phyloP scores from a whole-genome alignment of 257 asterid genomes.

The Petunia axillaris region DNA sequence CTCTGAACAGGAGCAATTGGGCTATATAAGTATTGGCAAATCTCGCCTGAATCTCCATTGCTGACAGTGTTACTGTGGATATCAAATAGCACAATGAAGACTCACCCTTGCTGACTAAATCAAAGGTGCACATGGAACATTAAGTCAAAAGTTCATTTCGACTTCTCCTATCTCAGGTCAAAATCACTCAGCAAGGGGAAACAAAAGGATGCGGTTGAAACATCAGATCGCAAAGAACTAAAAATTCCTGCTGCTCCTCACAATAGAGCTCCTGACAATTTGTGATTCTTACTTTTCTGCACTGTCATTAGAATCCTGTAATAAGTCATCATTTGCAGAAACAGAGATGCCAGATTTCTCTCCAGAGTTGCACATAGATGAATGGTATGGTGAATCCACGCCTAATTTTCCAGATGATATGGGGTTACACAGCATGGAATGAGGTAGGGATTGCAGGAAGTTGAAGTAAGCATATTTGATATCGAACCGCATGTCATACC shows the following conservation, averaged over 20 bases:
- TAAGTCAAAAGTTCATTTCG: background rate
- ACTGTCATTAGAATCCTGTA: background rate
- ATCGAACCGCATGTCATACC: slow-evolving; percentile 97
- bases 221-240: background rate
- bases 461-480: slow-evolving; percentile 89
- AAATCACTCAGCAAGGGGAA: background rate
- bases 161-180: background rate
- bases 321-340: slow-evolving; percentile 22
- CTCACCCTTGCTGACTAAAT: background rate
- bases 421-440: slow-evolving; percentile 36
- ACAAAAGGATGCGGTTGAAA: background rate
- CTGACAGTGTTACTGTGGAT: slow-evolving; percentile 1
- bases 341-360: slow-evolving; percentile 34
- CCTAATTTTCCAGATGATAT: slow-evolving; percentile 19
- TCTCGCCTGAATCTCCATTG: slow-evolving; percentile 3
- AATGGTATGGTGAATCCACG: slow-evolving; percentile 27
- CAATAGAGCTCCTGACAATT: background rate
- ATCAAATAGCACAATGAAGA: background rate
- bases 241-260: background rate
- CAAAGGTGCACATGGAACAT: background rate
- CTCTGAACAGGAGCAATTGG: background rate
- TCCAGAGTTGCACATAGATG: slow-evolving; percentile 22
- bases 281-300: slow-evolving; percentile 22
- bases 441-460: slow-evolving; percentile 70
- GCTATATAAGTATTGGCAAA: background rate